Percentiles rank a stretch among this genome's conserved stretches.
Conservation (phyloP, 345 rosid species). For the Corchorus capsularis region DNA sequence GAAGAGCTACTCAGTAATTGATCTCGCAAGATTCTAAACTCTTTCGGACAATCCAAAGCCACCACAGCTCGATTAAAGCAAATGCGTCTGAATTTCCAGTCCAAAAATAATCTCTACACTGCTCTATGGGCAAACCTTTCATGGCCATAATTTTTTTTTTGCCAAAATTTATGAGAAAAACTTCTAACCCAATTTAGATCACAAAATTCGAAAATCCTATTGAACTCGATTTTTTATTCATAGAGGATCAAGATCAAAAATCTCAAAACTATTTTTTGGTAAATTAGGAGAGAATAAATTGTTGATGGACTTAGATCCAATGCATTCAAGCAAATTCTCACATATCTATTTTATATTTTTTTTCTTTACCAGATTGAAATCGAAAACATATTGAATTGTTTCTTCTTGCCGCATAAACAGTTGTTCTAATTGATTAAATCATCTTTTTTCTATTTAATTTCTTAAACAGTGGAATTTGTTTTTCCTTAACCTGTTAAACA, state of each 20-base stretch:
- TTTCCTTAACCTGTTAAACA: too few relatives aligned
- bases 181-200: conserved; percentile 11
- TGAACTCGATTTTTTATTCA: neutral
- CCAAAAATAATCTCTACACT: conserved; percentile 86
- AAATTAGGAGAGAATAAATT: too few relatives aligned
- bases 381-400: too few relatives aligned
- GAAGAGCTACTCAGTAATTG: conserved; percentile 77
- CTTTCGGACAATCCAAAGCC: conserved; percentile 73
- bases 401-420: too few relatives aligned
- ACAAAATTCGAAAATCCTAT: neutral
- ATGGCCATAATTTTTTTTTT: neutral
- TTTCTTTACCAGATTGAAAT: too few relatives aligned
- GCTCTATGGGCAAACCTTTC: conserved; percentile 43
- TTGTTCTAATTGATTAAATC: too few relatives aligned
- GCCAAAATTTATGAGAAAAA: neutral
- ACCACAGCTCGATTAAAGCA: conserved; percentile 88
- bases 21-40: conserved; percentile 70
- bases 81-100: too few relatives aligned
- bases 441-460: too few relatives aligned
- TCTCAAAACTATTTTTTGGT: neutral
- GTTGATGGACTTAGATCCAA: too few relatives aligned
- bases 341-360: too few relatives aligned
- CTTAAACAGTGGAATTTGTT: too few relatives aligned
- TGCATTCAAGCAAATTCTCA: too few relatives aligned
- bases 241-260: neutral